Evolutionary conservation across 2,329 filamentous ascomycete genomes (phyloP).

Genomic region (Trichoderma guizhouense): DNA sequence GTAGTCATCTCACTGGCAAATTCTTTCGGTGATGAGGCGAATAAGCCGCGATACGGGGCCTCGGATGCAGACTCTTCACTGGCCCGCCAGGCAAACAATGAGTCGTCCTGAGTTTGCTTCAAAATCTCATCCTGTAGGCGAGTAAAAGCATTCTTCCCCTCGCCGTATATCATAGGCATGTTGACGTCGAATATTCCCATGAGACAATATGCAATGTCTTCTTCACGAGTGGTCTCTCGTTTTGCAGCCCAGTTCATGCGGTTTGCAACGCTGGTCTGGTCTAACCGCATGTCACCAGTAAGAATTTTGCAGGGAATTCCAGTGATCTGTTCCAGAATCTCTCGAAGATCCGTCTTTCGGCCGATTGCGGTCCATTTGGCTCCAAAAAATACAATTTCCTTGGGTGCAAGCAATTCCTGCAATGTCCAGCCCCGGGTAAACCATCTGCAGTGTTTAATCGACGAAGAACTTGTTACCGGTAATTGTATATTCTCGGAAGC

Average conservation of each 20-base stretch:
- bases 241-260: not conserved
- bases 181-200: not conserved
- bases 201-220: not conserved
- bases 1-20: not conserved
- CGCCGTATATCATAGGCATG: not conserved
- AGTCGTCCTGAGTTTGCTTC: not conserved
- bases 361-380: not conserved
- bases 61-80: not conserved
- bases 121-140: not conserved
- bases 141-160: not conserved
- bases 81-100: not conserved
- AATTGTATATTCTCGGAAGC: not conserved
- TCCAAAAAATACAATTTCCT: not conserved
- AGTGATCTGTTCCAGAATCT: not conserved
- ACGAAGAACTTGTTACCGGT: not conserved
- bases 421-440: not conserved
- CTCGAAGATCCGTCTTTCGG: not conserved
- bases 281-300: not conserved
- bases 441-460: not conserved
- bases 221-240: not conserved
- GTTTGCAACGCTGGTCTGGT: not conserved
- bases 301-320: not conserved
- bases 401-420: not conserved
- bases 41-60: not conserved
- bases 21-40: not conserved